Evolutionary conservation across 192 early-diverging fungal species (phyloP).

Genomic region (Backusella australiensis): DNA sequence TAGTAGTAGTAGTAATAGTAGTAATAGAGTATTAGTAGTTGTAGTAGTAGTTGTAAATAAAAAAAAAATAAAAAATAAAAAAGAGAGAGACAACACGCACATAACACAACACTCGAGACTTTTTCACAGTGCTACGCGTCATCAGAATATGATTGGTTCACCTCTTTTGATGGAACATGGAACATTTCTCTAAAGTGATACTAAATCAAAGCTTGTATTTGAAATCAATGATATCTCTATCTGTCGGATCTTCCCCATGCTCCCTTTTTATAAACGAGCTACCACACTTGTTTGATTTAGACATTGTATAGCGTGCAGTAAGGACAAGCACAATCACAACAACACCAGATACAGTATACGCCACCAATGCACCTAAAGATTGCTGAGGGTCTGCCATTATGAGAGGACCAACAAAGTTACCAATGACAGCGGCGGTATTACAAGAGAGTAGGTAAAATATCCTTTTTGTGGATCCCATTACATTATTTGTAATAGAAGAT

Average conservation of each 20-base stretch:
- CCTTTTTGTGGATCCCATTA: conserved; percentile 13
- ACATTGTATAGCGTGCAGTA: conserved; percentile 12
- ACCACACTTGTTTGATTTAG: neutral
- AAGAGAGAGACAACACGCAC: neutral
- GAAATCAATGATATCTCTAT: neutral
- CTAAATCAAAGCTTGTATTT: neutral
- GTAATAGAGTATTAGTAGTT: neutral
- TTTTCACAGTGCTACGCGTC: neutral
- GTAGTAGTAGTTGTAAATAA: neutral
- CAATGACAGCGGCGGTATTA: conserved; percentile 4
- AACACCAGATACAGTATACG: conserved; percentile 10
- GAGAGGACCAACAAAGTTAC: conserved; percentile 14
- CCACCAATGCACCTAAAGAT: conserved; percentile 7
- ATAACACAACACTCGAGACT: neutral
- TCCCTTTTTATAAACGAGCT: neutral
- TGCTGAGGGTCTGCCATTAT: conserved; percentile 12
- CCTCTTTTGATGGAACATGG: too few species aligned
- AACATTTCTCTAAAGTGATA: too few species aligned
- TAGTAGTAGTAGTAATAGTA: too few species aligned
- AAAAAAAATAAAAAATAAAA: neutral
- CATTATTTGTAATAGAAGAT: conserved; percentile 3
- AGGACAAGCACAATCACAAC: conserved; percentile 9
- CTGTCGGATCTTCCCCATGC: neutral
- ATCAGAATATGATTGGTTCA: neutral
- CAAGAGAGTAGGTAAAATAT: neutral